Evolutionary conservation across 2,329 filamentous ascomycete species (phyloP).

Genomic region (Hypoxylon rubiginosum): DNA sequence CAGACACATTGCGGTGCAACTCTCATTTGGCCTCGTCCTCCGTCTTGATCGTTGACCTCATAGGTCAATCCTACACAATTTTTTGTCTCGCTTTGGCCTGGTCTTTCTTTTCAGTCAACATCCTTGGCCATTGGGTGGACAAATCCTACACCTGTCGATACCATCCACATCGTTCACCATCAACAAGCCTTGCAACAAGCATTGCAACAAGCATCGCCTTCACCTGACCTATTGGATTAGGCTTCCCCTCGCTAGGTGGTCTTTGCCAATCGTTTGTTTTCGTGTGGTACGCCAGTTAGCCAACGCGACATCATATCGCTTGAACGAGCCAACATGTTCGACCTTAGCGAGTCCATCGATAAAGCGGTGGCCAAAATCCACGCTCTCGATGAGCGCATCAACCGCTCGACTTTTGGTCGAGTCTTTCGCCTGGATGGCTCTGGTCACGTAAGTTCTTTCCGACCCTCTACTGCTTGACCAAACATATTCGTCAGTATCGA

Average conservation of each 20-base stretch:
- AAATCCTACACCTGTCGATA: neutral
- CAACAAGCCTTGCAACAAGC: neutral
- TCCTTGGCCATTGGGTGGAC: slow-evolving; percentile 2
- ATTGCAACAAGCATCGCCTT: neutral
- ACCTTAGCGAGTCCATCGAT: slow-evolving; percentile 28
- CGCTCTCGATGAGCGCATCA: slow-evolving; percentile 49
- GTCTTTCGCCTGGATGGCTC: slow-evolving; percentile 74
- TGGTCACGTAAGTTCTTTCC: slow-evolving; percentile 69
- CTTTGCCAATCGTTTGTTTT: neutral
- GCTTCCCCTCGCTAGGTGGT: slow-evolving; percentile 9
- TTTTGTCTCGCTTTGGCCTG: slow-evolving; percentile 17
- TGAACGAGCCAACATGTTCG: slow-evolving; percentile 28
- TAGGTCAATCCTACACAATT: slow-evolving; percentile 1
- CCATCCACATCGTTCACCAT: slow-evolving; percentile 3
- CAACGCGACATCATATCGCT: slow-evolving; percentile 19
- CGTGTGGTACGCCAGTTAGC: slow-evolving; percentile 6
- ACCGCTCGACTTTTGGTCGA: slow-evolving; percentile 61
- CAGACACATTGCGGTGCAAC: slow-evolving; percentile 32
- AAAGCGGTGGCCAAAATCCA: slow-evolving; percentile 37
- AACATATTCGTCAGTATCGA: slow-evolving; percentile 5
- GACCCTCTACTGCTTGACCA: neutral
- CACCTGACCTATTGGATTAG: neutral
- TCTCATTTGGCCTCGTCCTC: slow-evolving; percentile 31
- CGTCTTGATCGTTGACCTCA: slow-evolving; percentile 3
- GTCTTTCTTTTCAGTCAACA: slow-evolving; percentile 9